These are phyloP conservation scores for Dimocarpus longan DNA, from an alignment of 345 rosid genomes.

Conservation along the genomic window DNA sequence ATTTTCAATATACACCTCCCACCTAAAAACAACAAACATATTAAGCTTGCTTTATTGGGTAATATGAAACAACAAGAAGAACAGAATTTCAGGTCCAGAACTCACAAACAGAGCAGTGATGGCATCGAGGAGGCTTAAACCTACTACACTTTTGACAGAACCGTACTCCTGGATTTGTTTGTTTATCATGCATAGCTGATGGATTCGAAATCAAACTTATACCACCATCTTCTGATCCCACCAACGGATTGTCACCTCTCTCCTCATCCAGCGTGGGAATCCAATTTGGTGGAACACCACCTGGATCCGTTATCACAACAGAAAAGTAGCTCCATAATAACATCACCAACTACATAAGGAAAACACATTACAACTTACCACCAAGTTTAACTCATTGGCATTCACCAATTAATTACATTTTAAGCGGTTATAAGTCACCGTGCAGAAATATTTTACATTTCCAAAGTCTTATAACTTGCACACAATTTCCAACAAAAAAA, in stretches of 20 bases:
- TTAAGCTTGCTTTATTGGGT: slow-evolving; percentile 21
- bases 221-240: slow-evolving; percentile 24
- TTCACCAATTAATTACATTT: not conserved
- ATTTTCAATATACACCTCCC: slow-evolving; percentile 81
- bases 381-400: slow-evolving; percentile 8
- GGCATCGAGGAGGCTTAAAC: slow-evolving; percentile 72
- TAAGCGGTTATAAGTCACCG: not conserved
- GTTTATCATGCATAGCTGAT: slow-evolving; percentile 29
- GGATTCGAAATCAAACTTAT: slow-evolving; percentile 26
- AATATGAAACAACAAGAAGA: not conserved
- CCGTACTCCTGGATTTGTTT: slow-evolving; percentile 40
- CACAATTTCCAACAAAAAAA: not conserved
- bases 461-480: not conserved
- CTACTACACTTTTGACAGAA: slow-evolving; percentile 73
- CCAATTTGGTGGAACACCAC: slow-evolving; percentile 80
- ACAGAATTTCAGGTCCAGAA: slow-evolving; percentile 10
- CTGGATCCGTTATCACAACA: slow-evolving; percentile 76
- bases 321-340: slow-evolving; percentile 76
- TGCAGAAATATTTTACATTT: not conserved
- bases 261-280: slow-evolving; percentile 62
- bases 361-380: not conserved
- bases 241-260: slow-evolving; percentile 46
- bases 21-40: slow-evolving; percentile 52
- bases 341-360: slow-evolving; percentile 62
- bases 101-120: slow-evolving; percentile 89